Base-by-base conservation (phyloP, 148 eudicot genomes). In the Polygonum aviculare region DNA sequence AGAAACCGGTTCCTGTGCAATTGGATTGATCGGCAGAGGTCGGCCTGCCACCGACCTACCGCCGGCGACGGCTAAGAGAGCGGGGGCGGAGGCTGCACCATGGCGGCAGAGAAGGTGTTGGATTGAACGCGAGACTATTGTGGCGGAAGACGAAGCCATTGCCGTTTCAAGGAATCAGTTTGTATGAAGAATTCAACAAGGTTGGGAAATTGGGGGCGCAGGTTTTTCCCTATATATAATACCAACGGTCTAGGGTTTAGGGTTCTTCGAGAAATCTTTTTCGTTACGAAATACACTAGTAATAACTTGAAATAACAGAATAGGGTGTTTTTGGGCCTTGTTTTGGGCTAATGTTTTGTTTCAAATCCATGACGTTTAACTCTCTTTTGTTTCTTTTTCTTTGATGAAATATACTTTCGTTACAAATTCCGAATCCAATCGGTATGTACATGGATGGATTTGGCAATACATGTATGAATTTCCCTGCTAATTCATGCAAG, bases 381-480 rank as follows among this genome's bases (percentile, higher is more conserved):
- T 26, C 69, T 33, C n/a, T 63, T 26, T 26, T 33, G 40, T 65
- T 31, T 65, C 16, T 36, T 65, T 65, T 65, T 35, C 71, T 65
- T 65, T 65, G 19, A 65, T 35, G 6, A 65, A 16, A 65, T 67
- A 3, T 67, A 67, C 38, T 4, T 36, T 67, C 72, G 18, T 67
- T 15, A 67, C 72, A 67, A 67, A 67, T 11, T 67, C 72, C 72
- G 38, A 67, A 67, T 67, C 72, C 72, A 67, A 67, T 67, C 44
- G 38, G 21, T 67, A 36, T 67, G 72, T 67, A 67, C 72, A 67
- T 65, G 31, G 31, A 40, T 44, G 72, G 44, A 67, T 67, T 67
- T 67, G 45, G 45, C 44, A 67, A 67, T 35, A 33, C 72, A 41
- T 38, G 21, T 67, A 16, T 38, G 72, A 67, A 36, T 14, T 14